Evolutionary conservation across 164 flowering plant species (phyloP).

Genomic region (Liquidambar formosana): DNA sequence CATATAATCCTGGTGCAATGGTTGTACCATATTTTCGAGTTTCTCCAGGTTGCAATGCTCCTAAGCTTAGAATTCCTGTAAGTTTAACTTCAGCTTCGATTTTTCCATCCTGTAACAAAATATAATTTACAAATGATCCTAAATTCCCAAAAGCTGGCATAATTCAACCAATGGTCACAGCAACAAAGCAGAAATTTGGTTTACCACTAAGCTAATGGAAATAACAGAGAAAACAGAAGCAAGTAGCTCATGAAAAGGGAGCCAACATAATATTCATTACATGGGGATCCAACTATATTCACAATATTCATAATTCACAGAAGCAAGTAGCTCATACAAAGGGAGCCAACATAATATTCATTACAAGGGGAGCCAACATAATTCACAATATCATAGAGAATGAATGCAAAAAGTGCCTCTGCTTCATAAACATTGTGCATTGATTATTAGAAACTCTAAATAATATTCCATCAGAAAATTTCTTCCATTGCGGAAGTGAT

Average conservation of each 20-base stretch:
- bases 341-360: background rate
- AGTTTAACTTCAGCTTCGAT: conserved; percentile 93
- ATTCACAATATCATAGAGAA: background rate
- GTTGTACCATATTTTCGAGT: conserved; percentile 85
- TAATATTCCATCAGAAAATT: background rate
- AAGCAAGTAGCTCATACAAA: background rate
- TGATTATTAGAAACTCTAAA: too few relatives aligned
- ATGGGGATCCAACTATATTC: background rate
- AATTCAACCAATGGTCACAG: background rate
- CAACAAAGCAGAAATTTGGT: too few relatives aligned
- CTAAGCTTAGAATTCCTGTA: conserved; percentile 87
- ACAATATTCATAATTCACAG: background rate
- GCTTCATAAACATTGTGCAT: background rate
- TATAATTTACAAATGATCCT: background rate
- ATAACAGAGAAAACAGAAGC: background rate
- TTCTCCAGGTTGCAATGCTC: conserved; percentile 84
- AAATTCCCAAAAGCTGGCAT: background rate
- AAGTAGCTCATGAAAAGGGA: background rate
- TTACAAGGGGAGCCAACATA: background rate
- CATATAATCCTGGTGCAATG: conserved; percentile 90
- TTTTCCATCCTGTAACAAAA: conserved; percentile 69
- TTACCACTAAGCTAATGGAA: background rate
- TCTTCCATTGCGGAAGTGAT: background rate
- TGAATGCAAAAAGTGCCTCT: background rate
- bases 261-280: background rate